Base-by-base conservation (phyloP, 1,284 basidiomycete genomes). In the Hemileia vastatrix region DNA sequence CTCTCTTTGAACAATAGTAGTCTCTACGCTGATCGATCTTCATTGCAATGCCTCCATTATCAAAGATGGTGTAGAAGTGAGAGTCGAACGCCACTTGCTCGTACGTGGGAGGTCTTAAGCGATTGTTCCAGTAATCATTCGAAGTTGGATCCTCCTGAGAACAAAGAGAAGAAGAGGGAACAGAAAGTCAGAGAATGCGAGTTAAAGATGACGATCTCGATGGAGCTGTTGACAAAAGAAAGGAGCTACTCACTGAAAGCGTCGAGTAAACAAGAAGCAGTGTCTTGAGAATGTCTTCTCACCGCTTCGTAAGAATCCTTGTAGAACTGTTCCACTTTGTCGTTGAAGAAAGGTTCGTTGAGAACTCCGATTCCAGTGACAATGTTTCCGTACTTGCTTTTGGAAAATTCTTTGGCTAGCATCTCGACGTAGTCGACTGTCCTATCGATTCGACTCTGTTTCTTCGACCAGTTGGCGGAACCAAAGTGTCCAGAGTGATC, bases 1-100 rank as follows among this genome's bases (percentile, higher is more conserved):
- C 33, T 53, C 73, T 68, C 40, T 70, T 61, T 3, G 49, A 54
- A 63, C 73, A 74, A 64, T 68, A 68, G 63, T 68, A 69, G n/a
- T 51, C 23, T 36, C 70, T 66, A 32, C 71, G 67, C 15, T 69
- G 57, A 13, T 67, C 36, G 15, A 40, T 40, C 36, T 40, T 40
- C 36, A 40, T 40, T 9, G 36, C 36, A 11, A 40, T 40, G 9
- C 36, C 36, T 40, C 36, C 36, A 40, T 40, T 53, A 55, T 69
- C 67, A 54, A 75, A 75, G 65, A 75, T 67, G 13, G 68, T 69
- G 66, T 75, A 75, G 49, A 71, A 54, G 65, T 75, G 73, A 9
- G 69, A 65, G 63, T 73, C 72, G 52, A 73, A 24, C 15, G 65
- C 44, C 3, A 75, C 72, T 27, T 53, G 63, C 54, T 72, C 57